Conservation (phyloP, 371 early-diverging fungal genomes). For the Rhizopus sp. region DNA sequence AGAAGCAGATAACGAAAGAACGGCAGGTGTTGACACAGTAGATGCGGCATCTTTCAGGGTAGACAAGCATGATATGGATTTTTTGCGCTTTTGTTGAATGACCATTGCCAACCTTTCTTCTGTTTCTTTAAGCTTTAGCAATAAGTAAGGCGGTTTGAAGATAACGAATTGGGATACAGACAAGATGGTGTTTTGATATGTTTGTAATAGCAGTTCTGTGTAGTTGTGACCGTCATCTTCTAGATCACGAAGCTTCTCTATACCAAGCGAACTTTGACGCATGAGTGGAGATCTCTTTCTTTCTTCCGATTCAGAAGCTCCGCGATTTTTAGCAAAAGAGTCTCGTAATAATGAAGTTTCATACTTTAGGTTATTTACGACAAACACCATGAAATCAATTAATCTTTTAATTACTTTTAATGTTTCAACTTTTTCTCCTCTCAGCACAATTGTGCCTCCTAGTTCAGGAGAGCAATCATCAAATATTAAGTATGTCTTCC, state of each 20-base stretch:
- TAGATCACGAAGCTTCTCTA: background rate
- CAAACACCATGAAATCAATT: constrained; percentile 80
- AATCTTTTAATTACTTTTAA: constrained; percentile 79
- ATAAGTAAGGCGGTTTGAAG: constrained; percentile 83
- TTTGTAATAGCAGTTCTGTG: constrained; percentile 33
- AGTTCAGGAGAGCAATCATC: constrained; percentile 82
- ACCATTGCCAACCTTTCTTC: constrained; percentile 48
- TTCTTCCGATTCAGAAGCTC: constrained; percentile 19
- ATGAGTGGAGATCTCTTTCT: constrained; percentile 17
- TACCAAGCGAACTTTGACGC: background rate
- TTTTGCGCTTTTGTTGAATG: constrained; percentile 19
- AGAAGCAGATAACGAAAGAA: constrained; percentile 17
- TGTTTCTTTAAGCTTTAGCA: constrained; percentile 67
- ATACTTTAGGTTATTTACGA: constrained; percentile 82
- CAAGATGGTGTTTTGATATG: constrained; percentile 70
- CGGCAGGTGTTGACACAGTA: constrained; percentile 1
- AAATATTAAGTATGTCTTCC: constrained; percentile 87
- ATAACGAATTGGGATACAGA: constrained; percentile 86
- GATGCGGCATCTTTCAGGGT: constrained; percentile 5
- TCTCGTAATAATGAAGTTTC: constrained; percentile 79
- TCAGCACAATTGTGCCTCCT: constrained; percentile 87
- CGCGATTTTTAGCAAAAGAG: constrained; percentile 48
- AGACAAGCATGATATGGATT: constrained; percentile 17
- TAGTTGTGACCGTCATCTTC: constrained; percentile 21
- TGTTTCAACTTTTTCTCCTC: constrained; percentile 71